Percentiles rank a stretch among this genome's conserved stretches.
These are phyloP conservation scores for Grosmannia serpens DNA, from an alignment of 2,329 filamentous ascomycete species.

Conservation along the genomic window DNA sequence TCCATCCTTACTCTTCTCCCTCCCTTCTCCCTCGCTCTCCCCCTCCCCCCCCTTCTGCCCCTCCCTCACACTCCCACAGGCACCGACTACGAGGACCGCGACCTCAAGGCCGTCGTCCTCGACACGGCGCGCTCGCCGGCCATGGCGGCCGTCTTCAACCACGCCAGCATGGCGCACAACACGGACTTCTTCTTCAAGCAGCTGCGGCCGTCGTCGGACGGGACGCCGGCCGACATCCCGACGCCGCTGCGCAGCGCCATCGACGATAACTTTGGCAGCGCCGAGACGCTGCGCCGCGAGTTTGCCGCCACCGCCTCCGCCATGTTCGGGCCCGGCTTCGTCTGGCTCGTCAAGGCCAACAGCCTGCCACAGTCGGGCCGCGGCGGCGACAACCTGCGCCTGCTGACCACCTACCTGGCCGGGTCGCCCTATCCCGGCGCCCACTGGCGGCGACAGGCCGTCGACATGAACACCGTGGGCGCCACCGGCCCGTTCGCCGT, in stretches of 20 bases:
- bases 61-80: conserved; percentile 29
- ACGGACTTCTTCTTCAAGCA: conserved; percentile 70
- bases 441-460: conserved; percentile 60
- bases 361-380: conserved; percentile 11
- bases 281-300: conserved; percentile 70
- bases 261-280: conserved; percentile 61
- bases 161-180: conserved; percentile 94
- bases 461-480: conserved; percentile 58
- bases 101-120: conserved; percentile 57
- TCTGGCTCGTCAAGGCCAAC: conserved; percentile 68
- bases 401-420: conserved; percentile 83
- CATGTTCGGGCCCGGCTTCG: conserved; percentile 96
- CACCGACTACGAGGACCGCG: conserved; percentile 44
- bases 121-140: conserved; percentile 67
- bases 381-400: conserved; percentile 33
- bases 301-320: conserved; percentile 68
- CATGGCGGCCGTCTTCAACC: conserved; percentile 78
- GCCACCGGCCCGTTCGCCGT: conserved; percentile 16
- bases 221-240: conserved; percentile 34
- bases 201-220: conserved; percentile 20
- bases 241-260: conserved; percentile 46
- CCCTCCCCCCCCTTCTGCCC: background rate
- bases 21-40: background rate
- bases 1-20: background rate
- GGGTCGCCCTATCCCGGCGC: conserved; percentile 80